Percentiles rank a stretch among this genome's conserved stretches.
Evolutionary conservation across 169 alveolate species (phyloP).

Genomic region (Perkinsus olseni): DNA sequence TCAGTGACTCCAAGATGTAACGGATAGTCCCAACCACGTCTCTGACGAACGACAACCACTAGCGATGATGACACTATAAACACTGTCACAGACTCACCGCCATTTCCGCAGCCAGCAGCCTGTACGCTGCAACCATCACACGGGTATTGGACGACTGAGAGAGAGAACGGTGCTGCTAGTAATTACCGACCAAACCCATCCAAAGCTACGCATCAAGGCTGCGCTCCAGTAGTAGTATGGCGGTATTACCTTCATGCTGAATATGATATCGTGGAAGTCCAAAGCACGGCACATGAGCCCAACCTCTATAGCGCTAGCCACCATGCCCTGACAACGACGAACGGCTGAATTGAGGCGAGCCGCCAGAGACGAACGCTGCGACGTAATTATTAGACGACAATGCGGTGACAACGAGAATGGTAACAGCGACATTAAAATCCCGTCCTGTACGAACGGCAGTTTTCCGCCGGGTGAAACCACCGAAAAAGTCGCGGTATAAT

Average conservation of each 20-base stretch:
- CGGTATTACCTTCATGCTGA: conserved; percentile 45
- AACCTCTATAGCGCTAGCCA: conserved; percentile 64
- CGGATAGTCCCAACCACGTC: conserved; percentile 52
- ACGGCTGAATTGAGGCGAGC: too few species aligned
- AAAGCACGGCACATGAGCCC: conserved; percentile 53
- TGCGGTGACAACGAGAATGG: too few species aligned
- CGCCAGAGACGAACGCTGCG: too few species aligned
- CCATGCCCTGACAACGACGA: conserved; percentile 69
- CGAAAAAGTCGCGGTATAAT: too few species aligned
- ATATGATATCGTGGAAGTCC: conserved; percentile 53
- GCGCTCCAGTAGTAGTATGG: too few species aligned
- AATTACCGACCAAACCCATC: too few species aligned
- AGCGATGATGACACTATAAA: background rate
- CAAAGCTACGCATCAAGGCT: too few species aligned
- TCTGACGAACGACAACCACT: conserved; percentile 3
- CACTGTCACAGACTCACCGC: background rate
- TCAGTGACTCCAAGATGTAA: conserved; percentile 73
- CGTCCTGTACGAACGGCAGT: too few species aligned
- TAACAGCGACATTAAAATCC: too few species aligned
- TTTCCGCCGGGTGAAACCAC: too few species aligned
- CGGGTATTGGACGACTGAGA: conserved; percentile 51
- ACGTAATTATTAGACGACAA: too few species aligned
- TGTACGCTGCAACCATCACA: conserved; percentile 63
- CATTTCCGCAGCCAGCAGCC: conserved; percentile 54
- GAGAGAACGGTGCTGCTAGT: too few species aligned